Conservation (phyloP, 139 green algal genomes). For the Diplosphaera chodatii region DNA sequence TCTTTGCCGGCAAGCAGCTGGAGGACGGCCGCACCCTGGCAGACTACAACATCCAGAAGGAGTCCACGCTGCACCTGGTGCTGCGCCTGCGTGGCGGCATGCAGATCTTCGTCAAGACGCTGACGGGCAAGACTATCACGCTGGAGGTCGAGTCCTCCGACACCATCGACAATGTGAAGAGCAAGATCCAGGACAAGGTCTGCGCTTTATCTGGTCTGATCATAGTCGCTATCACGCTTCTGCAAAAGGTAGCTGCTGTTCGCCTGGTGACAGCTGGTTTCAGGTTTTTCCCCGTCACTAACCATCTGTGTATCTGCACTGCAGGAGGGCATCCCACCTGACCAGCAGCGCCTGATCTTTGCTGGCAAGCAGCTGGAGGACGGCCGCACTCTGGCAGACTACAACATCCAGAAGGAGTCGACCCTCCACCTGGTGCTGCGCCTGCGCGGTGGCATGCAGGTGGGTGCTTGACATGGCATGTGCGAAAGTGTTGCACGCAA, state of each 20-base stretch:
- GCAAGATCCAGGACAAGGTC: constrained; percentile 16
- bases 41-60: constrained; percentile 94
- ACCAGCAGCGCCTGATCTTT: constrained; percentile 98
- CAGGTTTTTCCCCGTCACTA: neutral
- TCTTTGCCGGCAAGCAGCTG: constrained; percentile 95
- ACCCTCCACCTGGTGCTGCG: constrained; percentile 85
- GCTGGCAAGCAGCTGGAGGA: constrained; percentile 98
- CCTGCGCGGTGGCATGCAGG: constrained; percentile 82
- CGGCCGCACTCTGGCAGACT: constrained; percentile 91
- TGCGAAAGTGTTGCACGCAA: too few species aligned
- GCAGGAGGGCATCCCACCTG: constrained; percentile 86
- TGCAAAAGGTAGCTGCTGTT: too few species aligned
- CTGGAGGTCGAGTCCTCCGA: constrained; percentile 74
- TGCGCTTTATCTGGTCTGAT: constrained; percentile 17
- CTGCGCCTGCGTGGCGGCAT: constrained; percentile 66
- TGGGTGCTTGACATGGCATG: too few species aligned
- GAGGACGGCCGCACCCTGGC: constrained; percentile 88
- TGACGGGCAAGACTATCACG: constrained; percentile 80
- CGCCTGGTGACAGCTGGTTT: neutral
- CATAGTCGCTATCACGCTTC: too few species aligned
- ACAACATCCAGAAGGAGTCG: constrained; percentile 89
- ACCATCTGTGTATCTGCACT: neutral
- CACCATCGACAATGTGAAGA: neutral
- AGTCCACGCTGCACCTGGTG: constrained; percentile 80
- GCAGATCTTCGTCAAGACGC: constrained; percentile 87